Evolutionary conservation across 768 basidiomycete species (phyloP), one percentile per base, ranked within the genome.

Genomic region (Boletus subparvulus): DNA sequence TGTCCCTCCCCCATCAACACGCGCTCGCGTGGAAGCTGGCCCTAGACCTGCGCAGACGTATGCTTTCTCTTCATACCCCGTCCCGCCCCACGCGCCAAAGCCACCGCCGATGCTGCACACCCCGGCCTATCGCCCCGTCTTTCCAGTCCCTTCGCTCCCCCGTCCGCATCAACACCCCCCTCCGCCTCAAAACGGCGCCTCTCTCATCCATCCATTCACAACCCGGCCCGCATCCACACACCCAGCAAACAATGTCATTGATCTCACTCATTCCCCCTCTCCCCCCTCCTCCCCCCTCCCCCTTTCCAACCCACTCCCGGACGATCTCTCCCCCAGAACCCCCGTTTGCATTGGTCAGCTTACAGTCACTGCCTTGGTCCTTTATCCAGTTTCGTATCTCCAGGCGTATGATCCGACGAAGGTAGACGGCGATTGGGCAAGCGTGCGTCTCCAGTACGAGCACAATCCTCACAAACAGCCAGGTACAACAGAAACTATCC

Each of bases 271-370:
- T 54, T 87, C 86, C 3, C 87, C 88, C 9, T 79, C 78, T 11
- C 73, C 69, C 7, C 78, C 78, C 77, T 81, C 53, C 73, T 82
- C 46, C 2, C 69, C 70, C 21, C 66, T 67, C 30, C 68, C 66
- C 55, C 56, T 64, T 61, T 51, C 67, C 26, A 52, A 64, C 6
- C 46, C 68, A 12, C 73, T 85, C 3, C 81, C 84, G 3, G 74
- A 77, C 10, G 86, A 90, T 44, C 72, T 90, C 17, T 80, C 88
- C 7, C 88, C 87, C 14, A 90, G 87, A 75, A 90, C 89, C 0
- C 88, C 91, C 16, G 85, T 95, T 50, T 95, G 94, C 70, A 93
- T 95, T 47, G 93, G 93, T 1, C 87, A 90, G 56, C 78, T 95
- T 36, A 78, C 79, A n/a, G 86, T 87, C 19, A 91, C 88, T 17